Evolutionary conservation across 2,329 filamentous ascomycete genomes (phyloP).

Genomic region (Botrytis hyacinthi): DNA sequence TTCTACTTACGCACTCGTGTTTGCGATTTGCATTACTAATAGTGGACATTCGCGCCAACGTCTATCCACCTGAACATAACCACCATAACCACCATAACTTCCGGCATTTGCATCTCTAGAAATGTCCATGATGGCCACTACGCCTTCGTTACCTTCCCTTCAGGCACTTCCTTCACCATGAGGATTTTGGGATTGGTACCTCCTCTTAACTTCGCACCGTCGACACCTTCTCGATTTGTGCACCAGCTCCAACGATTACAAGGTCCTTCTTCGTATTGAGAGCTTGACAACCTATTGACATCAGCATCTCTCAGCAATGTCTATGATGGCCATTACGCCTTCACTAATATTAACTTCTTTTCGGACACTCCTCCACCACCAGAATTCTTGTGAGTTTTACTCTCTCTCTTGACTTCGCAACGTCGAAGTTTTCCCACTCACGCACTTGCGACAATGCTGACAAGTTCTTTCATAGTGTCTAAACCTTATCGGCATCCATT

Average conservation of each 20-base stretch:
- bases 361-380: background rate
- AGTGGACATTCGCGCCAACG: background rate
- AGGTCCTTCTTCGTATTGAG: too few species aligned
- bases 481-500: background rate
- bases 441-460: background rate
- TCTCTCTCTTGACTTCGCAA: too few species aligned
- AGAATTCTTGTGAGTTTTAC: too few species aligned
- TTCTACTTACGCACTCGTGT: background rate
- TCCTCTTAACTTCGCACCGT: too few species aligned
- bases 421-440: too few species aligned
- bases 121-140: background rate
- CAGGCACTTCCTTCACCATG: background rate
- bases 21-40: background rate
- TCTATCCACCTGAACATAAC: background rate
- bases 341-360: background rate
- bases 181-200: too few species aligned
- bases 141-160: background rate
- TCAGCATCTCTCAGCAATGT: background rate
- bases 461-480: background rate
- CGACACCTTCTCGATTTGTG: too few species aligned
- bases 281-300: background rate
- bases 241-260: too few species aligned
- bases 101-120: background rate
- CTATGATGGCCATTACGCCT: background rate
- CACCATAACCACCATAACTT: background rate